phyloP scores from a whole-genome alignment of 2,329 filamentous ascomycete genomes.

The Erysiphe pulchra region DNA sequence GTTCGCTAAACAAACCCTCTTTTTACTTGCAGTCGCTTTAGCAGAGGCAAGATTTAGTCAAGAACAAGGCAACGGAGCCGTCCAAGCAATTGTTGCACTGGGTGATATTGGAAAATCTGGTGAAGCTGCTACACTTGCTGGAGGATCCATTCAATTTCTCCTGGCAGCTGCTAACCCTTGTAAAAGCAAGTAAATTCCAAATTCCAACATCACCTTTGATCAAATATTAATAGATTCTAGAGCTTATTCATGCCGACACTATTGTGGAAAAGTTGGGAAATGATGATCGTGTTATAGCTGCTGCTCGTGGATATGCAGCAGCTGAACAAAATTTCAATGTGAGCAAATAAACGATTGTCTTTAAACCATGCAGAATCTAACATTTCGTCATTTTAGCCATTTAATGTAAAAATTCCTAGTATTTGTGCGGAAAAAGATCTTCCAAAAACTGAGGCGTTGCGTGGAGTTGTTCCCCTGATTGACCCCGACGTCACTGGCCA shows the following conservation, averaged over 20 bases:
- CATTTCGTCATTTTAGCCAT: constrained; percentile 23
- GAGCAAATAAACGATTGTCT: too few species aligned
- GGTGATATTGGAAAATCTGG: constrained; percentile 29
- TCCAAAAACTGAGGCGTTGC: constrained; percentile 31
- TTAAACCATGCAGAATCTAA: background rate
- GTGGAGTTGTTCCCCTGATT: constrained; percentile 40
- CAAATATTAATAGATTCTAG: too few species aligned
- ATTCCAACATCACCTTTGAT: background rate
- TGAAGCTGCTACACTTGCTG: constrained; percentile 35
- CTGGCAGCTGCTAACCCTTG: constrained; percentile 40
- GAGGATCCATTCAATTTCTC: constrained; percentile 32
- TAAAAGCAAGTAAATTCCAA: constrained; percentile 17
- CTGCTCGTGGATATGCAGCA: too few species aligned
- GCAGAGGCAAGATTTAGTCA: constrained; percentile 25
- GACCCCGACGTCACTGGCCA: constrained; percentile 35
- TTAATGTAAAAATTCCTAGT: constrained; percentile 28
- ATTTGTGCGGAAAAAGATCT: constrained; percentile 38
- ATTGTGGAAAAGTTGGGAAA: too few species aligned
- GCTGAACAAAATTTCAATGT: too few species aligned
- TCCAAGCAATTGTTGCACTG: constrained; percentile 26
- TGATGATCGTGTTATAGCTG: too few species aligned
- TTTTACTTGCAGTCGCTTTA: constrained; percentile 8
- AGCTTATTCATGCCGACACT: too few species aligned
- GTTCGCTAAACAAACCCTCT: too few species aligned
- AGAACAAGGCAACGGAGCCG: constrained; percentile 26